Evolutionary conservation across 1,139 yeast species (phyloP), one percentile per base, ranked within the genome.

Genomic region (Kodamaea fungicola): DNA sequence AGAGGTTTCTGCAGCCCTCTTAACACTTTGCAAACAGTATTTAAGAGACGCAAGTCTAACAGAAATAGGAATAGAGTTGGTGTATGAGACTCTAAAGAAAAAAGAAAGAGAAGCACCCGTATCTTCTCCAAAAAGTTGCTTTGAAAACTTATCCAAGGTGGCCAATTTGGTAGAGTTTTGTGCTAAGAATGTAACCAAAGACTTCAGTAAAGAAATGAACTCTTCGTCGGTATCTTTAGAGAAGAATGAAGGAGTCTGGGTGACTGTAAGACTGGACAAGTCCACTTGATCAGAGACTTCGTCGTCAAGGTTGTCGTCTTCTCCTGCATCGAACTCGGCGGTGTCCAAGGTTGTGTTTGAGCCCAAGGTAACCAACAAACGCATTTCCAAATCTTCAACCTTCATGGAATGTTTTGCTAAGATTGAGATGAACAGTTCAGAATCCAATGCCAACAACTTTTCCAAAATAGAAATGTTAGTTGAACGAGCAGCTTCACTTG

Each of bases 351-450:
- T 47, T 30, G 45, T 52, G 6, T 39, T 41, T 16, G 19, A 16
- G 4, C 50, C 49, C 40, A 83, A 63, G 2, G 88, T 79, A 2
- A 82, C 69, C 63, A 85, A 83, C 35, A 86, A 64, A 42, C 73
- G 68, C 69, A 86, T 74, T 61, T 87, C 96, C 46, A 87, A 71
- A 9, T 76, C 70, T 28, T 75, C 75, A 13, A 82, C 47, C 25
- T 68, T 62, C 31, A 78, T 47, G 21, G 63, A 59, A 21, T 64
- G 45, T 1, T 62, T 55, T 4, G 59, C 55, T 44, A 84, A 62
- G 8, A 65, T 59, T 9, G 61, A 51, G 9, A 64, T 34, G n/a
- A 36, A 31, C 5, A 29, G 33, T 7, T 30, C 34, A 3, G 30
- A 19, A 25, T 40, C 25, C 13, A 19, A 26, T 12, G 57, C 58